These are phyloP conservation scores for Ascochyta koolunga DNA, from an alignment of 2,329 filamentous ascomycete genomes.

Conservation along the genomic window DNA sequence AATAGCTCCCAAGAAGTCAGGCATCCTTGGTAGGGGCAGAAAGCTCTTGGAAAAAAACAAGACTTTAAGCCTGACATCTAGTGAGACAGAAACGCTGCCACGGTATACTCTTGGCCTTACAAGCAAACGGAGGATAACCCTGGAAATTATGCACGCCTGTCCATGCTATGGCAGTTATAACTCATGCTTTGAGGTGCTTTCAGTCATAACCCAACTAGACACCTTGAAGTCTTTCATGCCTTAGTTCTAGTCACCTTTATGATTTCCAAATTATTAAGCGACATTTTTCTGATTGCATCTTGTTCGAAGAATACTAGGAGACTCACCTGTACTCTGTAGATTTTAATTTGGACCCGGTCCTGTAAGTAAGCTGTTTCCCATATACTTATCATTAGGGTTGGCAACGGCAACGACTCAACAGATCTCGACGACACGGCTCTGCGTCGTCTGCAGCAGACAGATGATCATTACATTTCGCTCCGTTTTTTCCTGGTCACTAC, in stretches of 20 bases:
- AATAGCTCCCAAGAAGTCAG: conserved; percentile 21
- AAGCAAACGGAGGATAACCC: background rate
- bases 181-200: background rate
- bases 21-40: conserved; percentile 17
- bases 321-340: background rate
- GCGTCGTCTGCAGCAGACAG: too few species aligned
- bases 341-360: too few species aligned
- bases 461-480: too few species aligned
- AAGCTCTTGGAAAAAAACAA: conserved; percentile 13
- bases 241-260: too few species aligned
- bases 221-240: too few species aligned
- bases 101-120: background rate
- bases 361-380: too few species aligned
- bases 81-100: conserved; percentile 1
- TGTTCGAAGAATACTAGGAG: background rate
- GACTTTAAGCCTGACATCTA: conserved; percentile 11
- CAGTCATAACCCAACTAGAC: background rate
- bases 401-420: too few species aligned
- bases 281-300: too few species aligned
- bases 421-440: too few species aligned
- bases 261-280: too few species aligned
- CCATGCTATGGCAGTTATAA: background rate
- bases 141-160: background rate
- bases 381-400: too few species aligned
- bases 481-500: too few species aligned